A percentile compares a stretch with the other conserved stretches of the same genome.
Evolutionary conservation across 495 filamentous ascomycete species (phyloP).

Genomic region (Tetracladium marchalianum): DNA sequence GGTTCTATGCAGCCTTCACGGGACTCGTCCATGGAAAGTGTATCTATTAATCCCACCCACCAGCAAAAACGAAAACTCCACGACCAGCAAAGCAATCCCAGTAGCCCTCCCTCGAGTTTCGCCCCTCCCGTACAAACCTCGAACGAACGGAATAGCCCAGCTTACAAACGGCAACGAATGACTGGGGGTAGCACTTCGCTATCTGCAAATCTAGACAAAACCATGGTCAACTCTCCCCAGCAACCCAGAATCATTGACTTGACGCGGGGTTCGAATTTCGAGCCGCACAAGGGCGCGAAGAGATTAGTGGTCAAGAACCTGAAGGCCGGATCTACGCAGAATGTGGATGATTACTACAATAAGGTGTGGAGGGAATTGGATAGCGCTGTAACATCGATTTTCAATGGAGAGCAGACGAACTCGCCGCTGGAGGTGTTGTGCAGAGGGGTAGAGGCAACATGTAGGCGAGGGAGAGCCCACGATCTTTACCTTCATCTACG

Average conservation of each 20-base stretch:
- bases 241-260: slow-evolving; percentile 8
- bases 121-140: neutral
- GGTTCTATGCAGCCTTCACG: slow-evolving; percentile 15
- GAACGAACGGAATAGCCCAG: neutral
- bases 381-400: slow-evolving; percentile 61
- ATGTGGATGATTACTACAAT: slow-evolving; percentile 62
- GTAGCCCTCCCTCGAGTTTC: neutral
- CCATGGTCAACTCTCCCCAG: neutral
- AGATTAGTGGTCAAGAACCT: slow-evolving; percentile 85
- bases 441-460: slow-evolving; percentile 80
- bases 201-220: slow-evolving; percentile 11
- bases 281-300: slow-evolving; percentile 56
- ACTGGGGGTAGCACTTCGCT: neutral
- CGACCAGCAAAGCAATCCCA: neutral
- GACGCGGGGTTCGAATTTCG: slow-evolving; percentile 25
- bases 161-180: neutral
- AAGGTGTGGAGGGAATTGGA: slow-evolving; percentile 62
- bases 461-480: slow-evolving; percentile 61
- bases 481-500: slow-evolving; percentile 52
- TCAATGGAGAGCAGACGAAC: slow-evolving; percentile 47
- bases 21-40: slow-evolving; percentile 11
- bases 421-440: slow-evolving; percentile 81
- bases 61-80: slow-evolving; percentile 10
- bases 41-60: neutral
- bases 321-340: slow-evolving; percentile 43